These are phyloP conservation scores for Trametes elegans DNA, from an alignment of 768 basidiomycete species.

Conservation along the genomic window DNA sequence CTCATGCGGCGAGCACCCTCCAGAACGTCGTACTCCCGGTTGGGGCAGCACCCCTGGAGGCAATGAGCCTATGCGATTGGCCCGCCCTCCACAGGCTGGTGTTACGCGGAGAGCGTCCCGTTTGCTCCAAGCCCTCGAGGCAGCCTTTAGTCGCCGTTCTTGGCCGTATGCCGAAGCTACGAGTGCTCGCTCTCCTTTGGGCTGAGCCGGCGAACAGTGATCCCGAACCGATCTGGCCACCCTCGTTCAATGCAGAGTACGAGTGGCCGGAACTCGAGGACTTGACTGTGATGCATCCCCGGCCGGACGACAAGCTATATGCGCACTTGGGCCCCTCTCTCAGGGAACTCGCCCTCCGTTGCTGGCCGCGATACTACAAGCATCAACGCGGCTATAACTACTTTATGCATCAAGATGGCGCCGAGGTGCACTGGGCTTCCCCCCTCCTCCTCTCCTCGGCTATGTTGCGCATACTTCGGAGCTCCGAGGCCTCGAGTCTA, in stretches of 20 bases:
- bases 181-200: not conserved
- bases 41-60: not conserved
- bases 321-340: not conserved
- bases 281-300: not conserved
- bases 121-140: not conserved
- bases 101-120: not conserved
- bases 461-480: not conserved
- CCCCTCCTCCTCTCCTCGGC: not conserved
- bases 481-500: not conserved
- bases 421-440: not conserved
- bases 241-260: too few relatives aligned
- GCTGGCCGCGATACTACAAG: slow-evolving; percentile 3
- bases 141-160: not conserved
- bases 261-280: not conserved
- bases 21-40: not conserved
- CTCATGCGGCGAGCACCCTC: not conserved
- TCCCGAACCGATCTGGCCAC: not conserved
- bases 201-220: not conserved
- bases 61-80: not conserved
- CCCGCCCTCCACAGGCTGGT: not conserved
- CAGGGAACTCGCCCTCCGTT: not conserved
- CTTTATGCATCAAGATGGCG: not conserved
- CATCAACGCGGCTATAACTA: not conserved
- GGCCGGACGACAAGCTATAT: not conserved
- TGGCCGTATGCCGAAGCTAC: not conserved